Evolutionary conservation across 1,284 basidiomycete species (phyloP).

Genomic region (Xanthoconium separans): DNA sequence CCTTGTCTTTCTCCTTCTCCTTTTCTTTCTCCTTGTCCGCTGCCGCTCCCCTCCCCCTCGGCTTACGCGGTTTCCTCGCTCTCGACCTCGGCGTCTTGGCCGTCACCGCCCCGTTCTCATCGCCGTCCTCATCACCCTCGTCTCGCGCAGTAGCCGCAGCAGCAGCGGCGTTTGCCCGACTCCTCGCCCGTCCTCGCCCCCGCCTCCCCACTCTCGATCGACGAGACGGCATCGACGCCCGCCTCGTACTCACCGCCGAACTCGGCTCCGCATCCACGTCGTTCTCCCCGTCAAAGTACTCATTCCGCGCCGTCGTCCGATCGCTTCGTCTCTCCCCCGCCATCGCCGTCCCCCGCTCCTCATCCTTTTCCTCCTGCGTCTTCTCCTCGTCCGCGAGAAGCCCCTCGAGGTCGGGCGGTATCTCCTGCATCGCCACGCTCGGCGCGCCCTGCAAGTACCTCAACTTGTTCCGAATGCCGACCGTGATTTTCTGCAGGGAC

Average conservation of each 20-base stretch:
- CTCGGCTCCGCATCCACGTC: conserved; percentile 56
- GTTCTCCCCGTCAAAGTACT: conserved; percentile 72
- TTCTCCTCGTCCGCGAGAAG: conserved; percentile 78
- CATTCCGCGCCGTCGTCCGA: conserved; percentile 54
- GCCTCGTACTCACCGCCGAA: conserved; percentile 15
- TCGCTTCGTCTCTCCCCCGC: conserved; percentile 60
- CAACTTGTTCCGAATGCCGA: conserved; percentile 86
- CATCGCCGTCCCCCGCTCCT: conserved; percentile 54
- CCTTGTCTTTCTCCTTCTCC: conserved; percentile 26
- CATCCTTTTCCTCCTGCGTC: conserved; percentile 70
- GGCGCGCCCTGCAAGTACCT: conserved; percentile 95
- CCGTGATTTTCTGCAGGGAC: conserved; percentile 83
- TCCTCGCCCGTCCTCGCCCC: conserved; percentile 30
- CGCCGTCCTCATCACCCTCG: conserved; percentile 26
- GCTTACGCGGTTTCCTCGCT: conserved; percentile 28
- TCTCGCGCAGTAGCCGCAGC: conserved; percentile 10
- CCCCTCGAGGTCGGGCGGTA: conserved; percentile 88
- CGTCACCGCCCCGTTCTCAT: conserved; percentile 17
- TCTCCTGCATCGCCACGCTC: conserved; percentile 94
- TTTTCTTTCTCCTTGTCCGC: conserved; percentile 38
- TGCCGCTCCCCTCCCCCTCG: conserved; percentile 20
- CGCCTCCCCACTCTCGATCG: conserved; percentile 32
- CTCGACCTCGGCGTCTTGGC: conserved; percentile 12
- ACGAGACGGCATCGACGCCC: conserved; percentile 17
- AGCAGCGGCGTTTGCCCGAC: conserved; percentile 14